phyloP scores from a whole-genome alignment of 2,329 filamentous ascomycete genomes.

The Penicillium sp. region DNA sequence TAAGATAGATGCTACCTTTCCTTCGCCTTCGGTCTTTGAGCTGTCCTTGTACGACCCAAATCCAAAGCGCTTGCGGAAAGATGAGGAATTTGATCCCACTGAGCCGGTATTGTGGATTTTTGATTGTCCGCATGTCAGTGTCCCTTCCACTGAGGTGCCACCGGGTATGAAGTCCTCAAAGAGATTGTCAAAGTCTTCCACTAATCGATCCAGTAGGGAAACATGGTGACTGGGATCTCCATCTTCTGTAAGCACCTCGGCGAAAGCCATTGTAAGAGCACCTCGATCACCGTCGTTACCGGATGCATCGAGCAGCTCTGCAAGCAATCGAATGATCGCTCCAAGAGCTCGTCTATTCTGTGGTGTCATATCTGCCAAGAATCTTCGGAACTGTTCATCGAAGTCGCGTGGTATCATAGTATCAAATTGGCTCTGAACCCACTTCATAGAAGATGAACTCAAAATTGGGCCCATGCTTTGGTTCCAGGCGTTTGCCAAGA shows the following conservation, averaged over 20 bases:
- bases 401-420: conserved; percentile 49
- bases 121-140: conserved; percentile 56
- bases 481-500: conserved; percentile 82
- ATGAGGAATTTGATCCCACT: conserved; percentile 82
- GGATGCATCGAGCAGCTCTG: conserved; percentile 84
- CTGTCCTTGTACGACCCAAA: conserved; percentile 78
- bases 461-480: conserved; percentile 86
- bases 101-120: conserved; percentile 70
- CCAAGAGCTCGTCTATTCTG: conserved; percentile 75
- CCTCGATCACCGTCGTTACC: conserved; percentile 89
- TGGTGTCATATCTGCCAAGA: conserved; percentile 55
- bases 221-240: conserved; percentile 80
- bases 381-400: conserved; percentile 58
- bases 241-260: conserved; percentile 79
- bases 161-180: conserved; percentile 66
- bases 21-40: conserved; percentile 70
- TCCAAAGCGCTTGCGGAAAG: conserved; percentile 80
- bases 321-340: conserved; percentile 79
- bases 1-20: conserved; percentile 76
- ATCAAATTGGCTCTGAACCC: conserved; percentile 63
- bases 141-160: conserved; percentile 47
- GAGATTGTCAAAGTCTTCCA: conserved; percentile 86
- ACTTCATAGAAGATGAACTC: conserved; percentile 68
- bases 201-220: conserved; percentile 81
- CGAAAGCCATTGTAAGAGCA: conserved; percentile 83